These are phyloP conservation scores for Neofusicoccum sp. DNA, from an alignment of 2,329 filamentous ascomycete species.

Conservation along the genomic window DNA sequence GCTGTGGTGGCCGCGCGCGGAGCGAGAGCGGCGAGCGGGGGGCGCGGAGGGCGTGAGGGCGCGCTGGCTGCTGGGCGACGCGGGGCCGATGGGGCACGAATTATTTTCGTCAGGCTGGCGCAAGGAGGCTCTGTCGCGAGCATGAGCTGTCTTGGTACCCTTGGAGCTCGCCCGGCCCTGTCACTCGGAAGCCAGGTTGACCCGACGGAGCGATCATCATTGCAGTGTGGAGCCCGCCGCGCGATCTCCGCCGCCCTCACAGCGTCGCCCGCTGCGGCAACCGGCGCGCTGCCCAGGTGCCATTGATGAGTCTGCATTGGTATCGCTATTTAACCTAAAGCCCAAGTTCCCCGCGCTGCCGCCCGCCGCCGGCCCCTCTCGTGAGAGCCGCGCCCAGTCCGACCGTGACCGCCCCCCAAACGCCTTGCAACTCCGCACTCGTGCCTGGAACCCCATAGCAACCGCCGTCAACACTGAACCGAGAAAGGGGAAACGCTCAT, in stretches of 20 bases:
- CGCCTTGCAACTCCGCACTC: conserved; percentile 12
- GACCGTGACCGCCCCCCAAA: background rate
- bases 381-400: background rate
- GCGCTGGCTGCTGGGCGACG: conserved; percentile 10
- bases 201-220: conserved; percentile 15
- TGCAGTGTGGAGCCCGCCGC: background rate
- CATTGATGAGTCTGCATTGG: background rate
- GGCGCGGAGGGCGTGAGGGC: background rate
- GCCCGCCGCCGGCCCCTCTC: background rate
- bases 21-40: background rate
- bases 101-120: conserved; percentile 20
- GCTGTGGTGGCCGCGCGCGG: conserved; percentile 1
- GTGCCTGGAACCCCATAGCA: background rate
- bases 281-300: background rate
- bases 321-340: conserved; percentile 4
- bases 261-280: background rate
- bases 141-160: conserved; percentile 15
- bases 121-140: conserved; percentile 19
- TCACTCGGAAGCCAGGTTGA: conserved; percentile 8
- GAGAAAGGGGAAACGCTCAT: conserved; percentile 24
- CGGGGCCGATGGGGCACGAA: conserved; percentile 13
- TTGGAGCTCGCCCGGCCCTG: conserved; percentile 6
- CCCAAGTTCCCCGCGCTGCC: background rate
- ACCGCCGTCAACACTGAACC: background rate
- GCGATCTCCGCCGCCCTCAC: background rate